Conservation (phyloP, 2,329 filamentous ascomycete genomes). For the Exophiala aquamarina region DNA sequence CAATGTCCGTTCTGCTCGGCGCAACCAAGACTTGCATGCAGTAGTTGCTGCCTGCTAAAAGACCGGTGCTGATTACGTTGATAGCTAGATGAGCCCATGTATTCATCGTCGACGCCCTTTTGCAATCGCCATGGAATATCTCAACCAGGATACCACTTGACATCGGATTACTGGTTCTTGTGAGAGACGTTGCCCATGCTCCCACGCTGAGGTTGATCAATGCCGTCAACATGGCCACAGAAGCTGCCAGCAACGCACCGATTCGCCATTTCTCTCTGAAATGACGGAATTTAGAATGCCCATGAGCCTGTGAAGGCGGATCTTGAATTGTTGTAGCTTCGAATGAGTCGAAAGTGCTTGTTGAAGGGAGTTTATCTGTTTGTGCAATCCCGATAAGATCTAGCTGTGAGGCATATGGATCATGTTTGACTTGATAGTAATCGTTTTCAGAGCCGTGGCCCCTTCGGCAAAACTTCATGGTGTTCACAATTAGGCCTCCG, state of each 20-base stretch:
- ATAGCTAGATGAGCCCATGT: constrained; percentile 34
- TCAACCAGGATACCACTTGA: constrained; percentile 4
- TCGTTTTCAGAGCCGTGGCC: no score
- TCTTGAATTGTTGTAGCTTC: no score
- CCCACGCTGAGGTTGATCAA: not conserved
- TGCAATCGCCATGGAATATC: constrained; percentile 17
- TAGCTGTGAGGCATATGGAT: no score
- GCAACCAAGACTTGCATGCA: constrained; percentile 35
- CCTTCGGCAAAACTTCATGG: no score
- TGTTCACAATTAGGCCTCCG: no score
- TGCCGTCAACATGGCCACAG: not conserved
- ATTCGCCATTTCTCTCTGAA: not conserved
- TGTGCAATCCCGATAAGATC: no score
- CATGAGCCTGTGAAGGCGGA: no score
- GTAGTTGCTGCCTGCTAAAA: constrained; percentile 35
- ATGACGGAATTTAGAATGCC: no score
- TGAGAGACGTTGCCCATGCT: not conserved
- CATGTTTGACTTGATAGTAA: no score
- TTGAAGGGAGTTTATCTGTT: no score
- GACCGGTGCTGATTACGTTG: constrained; percentile 34
- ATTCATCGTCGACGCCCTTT: constrained; percentile 3
- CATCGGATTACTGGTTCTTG: not conserved
- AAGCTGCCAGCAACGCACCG: not conserved
- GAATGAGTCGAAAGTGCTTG: no score
- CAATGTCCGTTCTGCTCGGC: constrained; percentile 33